Percentiles rank a stretch among this genome's conserved stretches.
Evolutionary conservation across 495 filamentous ascomycete species (phyloP).

Genomic region (Podospora comata): DNA sequence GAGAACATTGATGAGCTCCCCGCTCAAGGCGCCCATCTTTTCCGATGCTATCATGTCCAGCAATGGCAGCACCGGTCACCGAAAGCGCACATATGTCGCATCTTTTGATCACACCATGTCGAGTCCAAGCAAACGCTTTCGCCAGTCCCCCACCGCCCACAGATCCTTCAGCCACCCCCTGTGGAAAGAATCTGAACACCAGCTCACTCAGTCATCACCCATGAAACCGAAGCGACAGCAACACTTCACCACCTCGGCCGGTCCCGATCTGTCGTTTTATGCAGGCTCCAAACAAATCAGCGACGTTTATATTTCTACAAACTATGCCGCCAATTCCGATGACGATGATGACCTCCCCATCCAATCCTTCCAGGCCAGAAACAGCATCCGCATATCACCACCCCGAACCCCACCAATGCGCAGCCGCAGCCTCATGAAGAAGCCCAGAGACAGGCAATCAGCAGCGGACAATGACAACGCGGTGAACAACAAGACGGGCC

Average conservation of each 20-base stretch:
- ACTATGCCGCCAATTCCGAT: conserved; percentile 62
- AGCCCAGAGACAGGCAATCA: conserved; percentile 12
- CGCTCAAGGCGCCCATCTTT: conserved; percentile 63
- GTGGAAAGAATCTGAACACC: conserved; percentile 68
- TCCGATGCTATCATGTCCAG: conserved; percentile 63
- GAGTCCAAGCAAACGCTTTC: conserved; percentile 62
- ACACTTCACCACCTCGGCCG: conserved; percentile 59
- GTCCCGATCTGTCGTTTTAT: conserved; percentile 68
- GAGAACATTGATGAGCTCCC: conserved; percentile 58
- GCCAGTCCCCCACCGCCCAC: conserved; percentile 62
- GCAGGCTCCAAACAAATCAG: conserved; percentile 55
- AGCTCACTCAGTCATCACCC: conserved; percentile 79
- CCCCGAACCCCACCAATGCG: conserved; percentile 77
- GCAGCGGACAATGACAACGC: conserved; percentile 19
- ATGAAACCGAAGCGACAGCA: conserved; percentile 61
- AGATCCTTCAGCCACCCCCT: conserved; percentile 56
- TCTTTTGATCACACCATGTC: conserved; percentile 48
- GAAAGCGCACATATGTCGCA: conserved; percentile 56
- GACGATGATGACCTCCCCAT: conserved; percentile 76
- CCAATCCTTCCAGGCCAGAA: conserved; percentile 61
- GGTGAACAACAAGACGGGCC: conserved; percentile 50
- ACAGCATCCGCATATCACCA: conserved; percentile 63
- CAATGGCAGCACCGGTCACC: conserved; percentile 50
- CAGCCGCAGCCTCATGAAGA: conserved; percentile 45
- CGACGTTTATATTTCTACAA: conserved; percentile 58